Base-by-base conservation (phyloP, 148 eudicot genomes). In the Chenopodium formosanum region DNA sequence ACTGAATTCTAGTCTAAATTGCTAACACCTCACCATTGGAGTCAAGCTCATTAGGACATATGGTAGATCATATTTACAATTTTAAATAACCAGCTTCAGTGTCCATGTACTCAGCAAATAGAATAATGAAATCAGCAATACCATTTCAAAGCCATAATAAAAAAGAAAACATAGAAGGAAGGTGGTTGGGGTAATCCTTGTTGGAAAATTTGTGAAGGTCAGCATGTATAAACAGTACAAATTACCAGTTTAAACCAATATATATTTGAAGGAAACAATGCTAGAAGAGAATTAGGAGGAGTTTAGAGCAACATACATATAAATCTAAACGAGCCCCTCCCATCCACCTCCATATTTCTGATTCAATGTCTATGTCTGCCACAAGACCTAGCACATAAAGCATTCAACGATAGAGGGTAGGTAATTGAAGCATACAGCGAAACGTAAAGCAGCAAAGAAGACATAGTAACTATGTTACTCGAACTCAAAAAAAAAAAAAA, bases 271-370 rank as follows among this genome's bases (percentile, higher is more conserved):
- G n/a, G 12, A 8, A n/a, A 40, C 23, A 44, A 73, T 46, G 76
- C 76, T 4, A 46, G 27, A 16, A 84, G 25, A 16, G 48, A 47
- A 74, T 19, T 25, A 14, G 16, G 7, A 74, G 56, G 29, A 34
- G 31, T 37, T 52, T n/a, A 8, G 52, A 23, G 46, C 0, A 70
- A 83, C 97, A 86, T 86, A 94, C 99, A 87, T 96, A 96, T 82
- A 92, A 77, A 78, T 96, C 98, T 23, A 94, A 25, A 34, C 98
- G 98, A 84, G 93, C 93, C 88, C 92, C 90, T 70, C 99, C 99
- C 98, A 96, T 91, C 97, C 97, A 96, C 86, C 99, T 91, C 84
- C 91, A 94, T 83, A 91, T 91, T 90, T 95, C 99, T 32, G 99
- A 94, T 86, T 95, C 99, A 34, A 95, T 94, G 87, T 95, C 99